These are phyloP conservation scores for Phalaenopsis aphrodite DNA, from an alignment of 106 monocot genomes.

Conservation along the genomic window DNA sequence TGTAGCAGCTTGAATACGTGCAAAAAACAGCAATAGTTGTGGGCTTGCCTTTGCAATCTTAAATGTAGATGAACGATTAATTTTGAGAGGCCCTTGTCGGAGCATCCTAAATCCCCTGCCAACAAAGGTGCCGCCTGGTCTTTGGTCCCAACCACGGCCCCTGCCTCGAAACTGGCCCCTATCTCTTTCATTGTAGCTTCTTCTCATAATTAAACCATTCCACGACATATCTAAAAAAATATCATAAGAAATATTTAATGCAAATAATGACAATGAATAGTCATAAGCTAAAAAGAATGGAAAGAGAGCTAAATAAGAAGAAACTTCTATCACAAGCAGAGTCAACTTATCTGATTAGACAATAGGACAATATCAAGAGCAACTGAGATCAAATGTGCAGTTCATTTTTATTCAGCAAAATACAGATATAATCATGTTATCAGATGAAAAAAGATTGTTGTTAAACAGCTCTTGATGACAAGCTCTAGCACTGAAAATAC, in stretches of 20 bases:
- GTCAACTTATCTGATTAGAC: background rate
- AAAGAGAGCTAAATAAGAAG: background rate
- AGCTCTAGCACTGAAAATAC: too few species aligned
- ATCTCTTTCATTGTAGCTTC: background rate
- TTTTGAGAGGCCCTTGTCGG: slow-evolving; percentile 59
- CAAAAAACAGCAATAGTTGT: slow-evolving; percentile 47
- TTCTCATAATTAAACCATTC: slow-evolving; percentile 1
- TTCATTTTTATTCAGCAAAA: background rate
- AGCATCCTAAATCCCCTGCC: slow-evolving; percentile 48
- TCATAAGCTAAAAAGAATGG: background rate
- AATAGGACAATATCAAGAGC: background rate
- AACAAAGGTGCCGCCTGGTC: slow-evolving; percentile 24
- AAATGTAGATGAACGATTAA: slow-evolving; percentile 52
- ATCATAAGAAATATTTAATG: background rate
- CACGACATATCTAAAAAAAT: background rate
- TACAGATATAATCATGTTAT: too few species aligned
- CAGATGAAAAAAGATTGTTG: too few species aligned
- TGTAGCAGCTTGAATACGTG: slow-evolving; percentile 16
- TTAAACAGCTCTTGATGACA: too few species aligned
- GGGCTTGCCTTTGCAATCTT: slow-evolving; percentile 96
- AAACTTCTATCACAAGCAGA: background rate
- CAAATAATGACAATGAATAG: background rate
- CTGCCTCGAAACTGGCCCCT: background rate
- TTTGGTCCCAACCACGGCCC: background rate
- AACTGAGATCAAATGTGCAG: background rate